Conservation (phyloP, 2,329 filamentous ascomycete species). For the Cytospora mali region DNA sequence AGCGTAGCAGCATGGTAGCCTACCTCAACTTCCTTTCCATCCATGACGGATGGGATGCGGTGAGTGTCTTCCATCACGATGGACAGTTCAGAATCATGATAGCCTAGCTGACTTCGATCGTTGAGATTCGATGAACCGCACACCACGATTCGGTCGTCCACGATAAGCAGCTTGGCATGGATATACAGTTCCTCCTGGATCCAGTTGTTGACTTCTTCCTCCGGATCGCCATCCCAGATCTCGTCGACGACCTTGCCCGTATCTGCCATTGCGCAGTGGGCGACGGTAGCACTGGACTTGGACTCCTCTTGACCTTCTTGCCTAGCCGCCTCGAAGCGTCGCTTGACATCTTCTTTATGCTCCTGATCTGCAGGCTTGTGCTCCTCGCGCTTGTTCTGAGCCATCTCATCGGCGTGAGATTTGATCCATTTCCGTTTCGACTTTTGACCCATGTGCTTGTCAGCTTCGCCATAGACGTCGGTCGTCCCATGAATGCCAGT, state of each 20-base stretch:
- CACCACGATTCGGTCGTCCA: constrained; percentile 82
- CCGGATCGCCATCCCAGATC: constrained; percentile 72
- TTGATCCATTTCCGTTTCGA: constrained; percentile 37
- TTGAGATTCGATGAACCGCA: constrained; percentile 91
- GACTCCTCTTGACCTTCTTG: constrained; percentile 40
- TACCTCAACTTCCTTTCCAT: constrained; percentile 74
- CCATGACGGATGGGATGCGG: constrained; percentile 72
- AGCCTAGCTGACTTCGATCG: constrained; percentile 83
- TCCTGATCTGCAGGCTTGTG: constrained; percentile 44
- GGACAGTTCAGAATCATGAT: constrained; percentile 88
- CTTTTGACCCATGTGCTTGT: constrained; percentile 52
- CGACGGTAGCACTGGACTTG: constrained; percentile 56
- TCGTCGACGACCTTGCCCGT: constrained; percentile 67
- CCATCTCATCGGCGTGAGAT: constrained; percentile 37
- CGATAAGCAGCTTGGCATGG: constrained; percentile 87
- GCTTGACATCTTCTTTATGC: constrained; percentile 50
- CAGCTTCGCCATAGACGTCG: constrained; percentile 48
- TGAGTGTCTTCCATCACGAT: constrained; percentile 87
- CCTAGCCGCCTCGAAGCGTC: constrained; percentile 54
- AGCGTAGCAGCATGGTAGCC: constrained; percentile 83
- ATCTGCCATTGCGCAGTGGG: constrained; percentile 80
- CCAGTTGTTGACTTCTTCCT: constrained; percentile 83
- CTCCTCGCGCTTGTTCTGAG: constrained; percentile 38
- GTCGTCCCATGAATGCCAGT: constrained; percentile 66
- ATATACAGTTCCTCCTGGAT: constrained; percentile 97